Conservation (phyloP, 163 green algal species). For the Scenedesmus sp. region DNA sequence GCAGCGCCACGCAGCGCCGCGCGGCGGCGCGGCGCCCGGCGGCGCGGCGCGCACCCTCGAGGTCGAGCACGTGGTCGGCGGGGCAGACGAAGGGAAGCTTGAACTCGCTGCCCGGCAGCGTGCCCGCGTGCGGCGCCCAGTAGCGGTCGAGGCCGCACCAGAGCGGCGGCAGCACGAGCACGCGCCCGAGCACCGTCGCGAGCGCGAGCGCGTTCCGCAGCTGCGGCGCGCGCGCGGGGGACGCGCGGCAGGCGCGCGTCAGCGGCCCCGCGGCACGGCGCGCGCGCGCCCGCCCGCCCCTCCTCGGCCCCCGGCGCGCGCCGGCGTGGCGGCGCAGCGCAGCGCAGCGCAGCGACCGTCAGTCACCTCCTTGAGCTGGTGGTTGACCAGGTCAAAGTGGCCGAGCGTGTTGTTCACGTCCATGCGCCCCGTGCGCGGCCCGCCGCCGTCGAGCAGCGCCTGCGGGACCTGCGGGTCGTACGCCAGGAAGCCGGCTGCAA, state of each 20-base stretch:
- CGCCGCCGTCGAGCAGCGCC: conserved; percentile 69
- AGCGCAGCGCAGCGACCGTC: neutral
- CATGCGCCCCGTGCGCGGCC: conserved; percentile 50
- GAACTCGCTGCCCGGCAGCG: conserved; percentile 64
- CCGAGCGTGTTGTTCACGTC: conserved; percentile 61
- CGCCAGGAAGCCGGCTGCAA: conserved; percentile 47
- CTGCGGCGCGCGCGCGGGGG: no score
- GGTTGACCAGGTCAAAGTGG: conserved; percentile 91
- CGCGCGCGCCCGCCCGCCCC: no score
- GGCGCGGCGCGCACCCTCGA: conserved; percentile 68
- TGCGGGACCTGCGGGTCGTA: conserved; percentile 60
- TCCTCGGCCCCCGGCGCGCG: no score
- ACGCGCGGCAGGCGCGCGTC: no score
- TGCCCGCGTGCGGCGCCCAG: conserved; percentile 85
- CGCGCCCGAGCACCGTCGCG: conserved; percentile 62
- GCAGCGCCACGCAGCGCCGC: no score
- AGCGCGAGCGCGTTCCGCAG: conserved; percentile 64
- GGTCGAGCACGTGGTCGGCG: conserved; percentile 94
- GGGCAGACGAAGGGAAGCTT: conserved; percentile 90
- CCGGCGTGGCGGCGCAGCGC: no score
- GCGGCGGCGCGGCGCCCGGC: no score
- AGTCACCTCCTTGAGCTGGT: conserved; percentile 73
- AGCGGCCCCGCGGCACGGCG: no score
- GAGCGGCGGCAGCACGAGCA: conserved; percentile 85
- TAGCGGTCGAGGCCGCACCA: conserved; percentile 90